Evolutionary conservation across 371 early-diverging fungal species (phyloP), one percentile per base, ranked within the genome.

Genomic region (Circinella umbellata): DNA sequence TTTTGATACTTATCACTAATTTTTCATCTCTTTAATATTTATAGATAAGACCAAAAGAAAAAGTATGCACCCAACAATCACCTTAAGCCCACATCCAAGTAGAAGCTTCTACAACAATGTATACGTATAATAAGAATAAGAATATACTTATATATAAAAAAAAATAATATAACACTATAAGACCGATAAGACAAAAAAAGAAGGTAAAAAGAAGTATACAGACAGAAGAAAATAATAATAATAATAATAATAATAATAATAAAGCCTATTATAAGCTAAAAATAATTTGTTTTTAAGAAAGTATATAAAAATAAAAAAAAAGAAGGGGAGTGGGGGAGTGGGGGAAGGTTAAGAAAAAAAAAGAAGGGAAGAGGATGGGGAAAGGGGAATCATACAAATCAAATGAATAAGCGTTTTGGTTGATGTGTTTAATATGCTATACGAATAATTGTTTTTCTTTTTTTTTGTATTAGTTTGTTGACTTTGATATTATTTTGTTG

Each of bases 101-200:
- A 27, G 27, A 27, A 27, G 27, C 27, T 27, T 27, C 27, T 27
- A 27, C 27, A 27, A 27, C 27, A 27, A 27, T 27, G 27, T 27
- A 27, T 27, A 27, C 27, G 27, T 18, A 59, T 9, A 10, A 59
- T 59, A 34, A 27, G 9, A 20, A 37, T 37, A 14, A 11, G 6
- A 59, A 20, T 36, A 38, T 36, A 38, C 39, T 36, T 18, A 61
- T 61, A 61, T 61, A 64, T 64, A 63, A 51, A 39, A 51, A 27
- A 49, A 39, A 38, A 63, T 64, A 59, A 59, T 51, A 63, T 35
- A 63, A 14, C 48, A 64, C 48, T 20, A 64, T 64, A 64, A 53
- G 34, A 63, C 42, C 27, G 34, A 63, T 59, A 36, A 59, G 34
- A 59, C 60, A 59, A 59, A 53, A 54, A 55, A 34, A 69, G 42